Base-by-base conservation (phyloP, 2,329 filamentous ascomycete species). In the Aspergillus nomiae region DNA sequence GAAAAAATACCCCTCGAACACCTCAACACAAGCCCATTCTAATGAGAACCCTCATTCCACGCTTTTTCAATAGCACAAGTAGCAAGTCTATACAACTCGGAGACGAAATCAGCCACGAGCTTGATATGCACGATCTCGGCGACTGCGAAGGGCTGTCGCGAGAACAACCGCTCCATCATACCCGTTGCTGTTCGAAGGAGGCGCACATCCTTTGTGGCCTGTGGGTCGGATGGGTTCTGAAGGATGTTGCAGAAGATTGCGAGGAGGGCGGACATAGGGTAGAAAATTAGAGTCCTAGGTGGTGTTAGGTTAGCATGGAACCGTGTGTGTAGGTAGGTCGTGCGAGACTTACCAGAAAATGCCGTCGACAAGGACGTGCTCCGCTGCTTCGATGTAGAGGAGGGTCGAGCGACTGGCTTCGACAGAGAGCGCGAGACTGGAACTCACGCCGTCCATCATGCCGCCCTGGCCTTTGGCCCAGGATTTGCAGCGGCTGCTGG, bases 341-440 rank as follows among this genome's bases (percentile, higher is more conserved):
- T 30, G 28, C 46, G 34, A 26, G 4, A 68, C 79, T 66, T 73
- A 85, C 83, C 83, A 85, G 65, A 86, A 86, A 12, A 81, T 78
- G 50, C 84, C 81, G 1, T 79, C 76, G 0, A 78, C 75, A 1
- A 87, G 69, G 0, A 77, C 76, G 51, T 80, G 73, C 2, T 80
- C 77, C 0, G 82, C 79, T 0, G 77, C 76, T 28, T 78, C 73
- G 3, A 87, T 67, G 56, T 83, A 86, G 2, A 82, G 73, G 2
- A 87, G 69, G 0, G 84, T 86, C 0, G 85, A 85, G 5, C 86
- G 81, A 65, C 84, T 86, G 0, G 85, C 85, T 59, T 87, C 84
- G 0, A 87, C 77, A 0, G 84, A 83, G 2, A 87, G 70, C 1
- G 82, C 81, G 16, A 85, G 73, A 60, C 85, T 87, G 0, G 85